Conservation (phyloP, 1,284 basidiomycete species). For the Sphaerobolus stellatus region DNA sequence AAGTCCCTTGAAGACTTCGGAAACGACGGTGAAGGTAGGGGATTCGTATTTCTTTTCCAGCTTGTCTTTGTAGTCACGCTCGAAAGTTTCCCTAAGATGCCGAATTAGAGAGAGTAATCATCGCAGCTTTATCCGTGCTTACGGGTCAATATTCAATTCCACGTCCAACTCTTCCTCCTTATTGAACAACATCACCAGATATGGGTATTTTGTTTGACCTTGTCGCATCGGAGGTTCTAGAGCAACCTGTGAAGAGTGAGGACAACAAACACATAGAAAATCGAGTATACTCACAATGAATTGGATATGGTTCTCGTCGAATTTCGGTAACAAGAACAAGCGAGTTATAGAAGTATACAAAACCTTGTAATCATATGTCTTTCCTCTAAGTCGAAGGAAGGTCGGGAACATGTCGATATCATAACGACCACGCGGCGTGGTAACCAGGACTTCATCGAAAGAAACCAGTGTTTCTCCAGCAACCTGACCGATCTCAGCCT, state of each 20-base stretch:
- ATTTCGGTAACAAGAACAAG: conserved; percentile 91
- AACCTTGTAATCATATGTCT: conserved; percentile 99
- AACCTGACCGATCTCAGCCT: conserved; percentile 92
- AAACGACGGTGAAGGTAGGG: conserved; percentile 94
- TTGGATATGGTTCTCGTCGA: conserved; percentile 92
- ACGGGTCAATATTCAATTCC: conserved; percentile 93
- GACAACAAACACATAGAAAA: background rate
- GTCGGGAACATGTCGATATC: conserved; percentile 98
- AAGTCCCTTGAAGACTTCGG: conserved; percentile 89
- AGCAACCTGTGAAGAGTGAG: conserved; percentile 59
- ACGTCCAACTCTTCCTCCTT: conserved; percentile 97
- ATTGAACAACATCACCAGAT: conserved; percentile 96
- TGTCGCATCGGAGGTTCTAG: conserved; percentile 93
- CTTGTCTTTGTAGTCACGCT: conserved; percentile 67
- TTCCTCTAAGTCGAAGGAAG: conserved; percentile 91
- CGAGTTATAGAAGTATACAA: conserved; percentile 87
- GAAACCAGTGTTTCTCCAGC: conserved; percentile 91
- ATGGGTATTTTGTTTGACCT: conserved; percentile 97
- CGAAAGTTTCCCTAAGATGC: conserved; percentile 44
- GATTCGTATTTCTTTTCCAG: conserved; percentile 91
- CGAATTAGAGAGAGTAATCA: background rate
- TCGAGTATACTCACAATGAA: conserved; percentile 70
- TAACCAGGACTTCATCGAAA: conserved; percentile 95
- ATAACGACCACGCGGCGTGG: conserved; percentile 95
- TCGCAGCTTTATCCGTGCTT: conserved; percentile 30